Conservation (phyloP, 768 basidiomycete genomes). For the Hemileccinum impolitum region DNA sequence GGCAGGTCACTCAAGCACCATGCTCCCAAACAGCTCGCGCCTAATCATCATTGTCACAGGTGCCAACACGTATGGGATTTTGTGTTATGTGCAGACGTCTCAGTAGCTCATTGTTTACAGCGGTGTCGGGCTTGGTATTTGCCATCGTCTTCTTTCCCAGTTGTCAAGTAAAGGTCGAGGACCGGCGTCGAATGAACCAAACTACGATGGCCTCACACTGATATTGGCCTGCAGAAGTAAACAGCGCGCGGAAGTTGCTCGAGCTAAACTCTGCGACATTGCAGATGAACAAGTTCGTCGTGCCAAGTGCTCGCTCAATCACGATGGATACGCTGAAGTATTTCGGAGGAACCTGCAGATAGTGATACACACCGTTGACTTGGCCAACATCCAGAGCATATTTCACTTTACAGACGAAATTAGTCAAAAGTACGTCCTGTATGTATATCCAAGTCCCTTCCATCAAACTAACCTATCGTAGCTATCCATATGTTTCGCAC, state of each 20-base stretch:
- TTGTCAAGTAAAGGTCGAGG: constrained; percentile 49
- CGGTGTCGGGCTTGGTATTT: constrained; percentile 81
- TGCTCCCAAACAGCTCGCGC: constrained; percentile 25
- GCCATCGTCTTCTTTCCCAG: constrained; percentile 71
- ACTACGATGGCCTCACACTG: constrained; percentile 60
- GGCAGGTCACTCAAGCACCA: constrained; percentile 5
- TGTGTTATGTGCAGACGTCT: background rate
- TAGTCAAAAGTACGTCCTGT: constrained; percentile 44
- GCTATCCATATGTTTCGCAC: constrained; percentile 79
- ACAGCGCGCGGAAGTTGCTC: constrained; percentile 61
- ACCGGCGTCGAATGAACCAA: constrained; percentile 11
- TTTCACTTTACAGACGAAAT: constrained; percentile 60
- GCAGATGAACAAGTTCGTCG: constrained; percentile 53
- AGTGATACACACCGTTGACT: constrained; percentile 60
- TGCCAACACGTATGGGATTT: constrained; percentile 54
- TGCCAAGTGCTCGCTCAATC: constrained; percentile 33
- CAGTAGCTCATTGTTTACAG: constrained; percentile 44
- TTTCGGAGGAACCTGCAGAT: constrained; percentile 62
- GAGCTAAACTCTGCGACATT: constrained; percentile 46
- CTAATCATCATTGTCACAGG: constrained; percentile 68
- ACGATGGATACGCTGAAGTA: constrained; percentile 50
- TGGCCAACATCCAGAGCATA: constrained; percentile 57
- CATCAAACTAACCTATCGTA: constrained; percentile 25
- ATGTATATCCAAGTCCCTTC: background rate
- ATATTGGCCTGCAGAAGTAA: constrained; percentile 78